Percentiles rank a stretch among this genome's conserved stretches.
These are phyloP conservation scores for Fusarium sp. DNA, from an alignment of 2,329 filamentous ascomycete species.

Conservation along the genomic window DNA sequence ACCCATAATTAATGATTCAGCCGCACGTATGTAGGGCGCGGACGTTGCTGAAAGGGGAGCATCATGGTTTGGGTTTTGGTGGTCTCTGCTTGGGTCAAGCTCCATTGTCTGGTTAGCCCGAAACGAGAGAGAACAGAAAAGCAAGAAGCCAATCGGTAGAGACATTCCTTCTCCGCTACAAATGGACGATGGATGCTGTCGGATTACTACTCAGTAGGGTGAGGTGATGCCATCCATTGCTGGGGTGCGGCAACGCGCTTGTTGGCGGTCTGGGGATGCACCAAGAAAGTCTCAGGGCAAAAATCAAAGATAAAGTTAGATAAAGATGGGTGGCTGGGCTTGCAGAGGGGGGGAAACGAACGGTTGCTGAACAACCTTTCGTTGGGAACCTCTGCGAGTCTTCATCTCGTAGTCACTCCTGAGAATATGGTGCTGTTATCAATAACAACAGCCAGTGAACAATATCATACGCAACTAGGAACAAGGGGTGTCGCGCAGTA, in stretches of 20 bases:
- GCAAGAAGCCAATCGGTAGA: constrained; percentile 30
- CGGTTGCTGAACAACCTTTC: neutral
- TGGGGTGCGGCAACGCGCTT: constrained; percentile 38
- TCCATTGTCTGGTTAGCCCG: constrained; percentile 32
- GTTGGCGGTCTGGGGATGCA: constrained; percentile 34
- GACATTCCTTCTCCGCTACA: constrained; percentile 16
- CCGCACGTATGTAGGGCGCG: constrained; percentile 32
- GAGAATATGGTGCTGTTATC: neutral
- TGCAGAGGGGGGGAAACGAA: neutral
- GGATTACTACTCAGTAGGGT: constrained; percentile 34
- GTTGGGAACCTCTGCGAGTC: neutral
- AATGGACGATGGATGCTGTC: constrained; percentile 14
- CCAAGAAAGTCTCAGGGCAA: constrained; percentile 11
- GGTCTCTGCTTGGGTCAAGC: constrained; percentile 20
- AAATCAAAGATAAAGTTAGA: constrained; percentile 14
- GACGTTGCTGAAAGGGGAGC: constrained; percentile 34
- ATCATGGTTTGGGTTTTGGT: constrained; percentile 20
- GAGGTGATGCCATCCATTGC: constrained; percentile 41
- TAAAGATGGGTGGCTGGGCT: neutral
- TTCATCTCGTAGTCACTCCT: neutral
- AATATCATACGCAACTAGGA: constrained; percentile 9
- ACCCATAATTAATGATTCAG: constrained; percentile 29
- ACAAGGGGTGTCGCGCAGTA: constrained; percentile 12
- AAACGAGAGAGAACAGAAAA: constrained; percentile 27
- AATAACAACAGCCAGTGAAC: constrained; percentile 5